Evolutionary conservation across 306 rosid species (phyloP), one percentile per base, ranked within the genome.

Genomic region (Begonia masoniana): DNA sequence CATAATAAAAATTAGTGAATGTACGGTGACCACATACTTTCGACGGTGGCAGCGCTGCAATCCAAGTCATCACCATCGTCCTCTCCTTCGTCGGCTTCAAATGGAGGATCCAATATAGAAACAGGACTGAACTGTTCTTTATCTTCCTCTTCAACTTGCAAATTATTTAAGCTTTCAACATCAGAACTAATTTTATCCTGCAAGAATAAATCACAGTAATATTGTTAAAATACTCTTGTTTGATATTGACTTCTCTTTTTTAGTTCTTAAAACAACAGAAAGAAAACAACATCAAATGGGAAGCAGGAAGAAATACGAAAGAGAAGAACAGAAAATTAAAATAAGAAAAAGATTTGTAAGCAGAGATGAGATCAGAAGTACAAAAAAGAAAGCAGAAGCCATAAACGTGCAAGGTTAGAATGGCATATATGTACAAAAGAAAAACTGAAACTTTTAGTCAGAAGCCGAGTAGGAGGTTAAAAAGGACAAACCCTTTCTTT

Each of bases 71-170:
- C 39, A 31, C 39, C 39, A 31, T 31, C 39, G 39, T 21, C 4
- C 24, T 21, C 24, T 21, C 24, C 24, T 3, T 75, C 72, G n/a
- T 91, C 80, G 62, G 81, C 87, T 50, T 81, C 84, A 24, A 87
- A 92, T 15, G 84, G 95, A 68, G 95, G 82, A 57, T 87, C 96
- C 75, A 92, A 68, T 15, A 92, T 80, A 10, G 96, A 92, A 5
- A 92, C 96, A 12, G 99, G 96, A 68, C 99, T 92, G 52, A 78
- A 77, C 41, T 87, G 99, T 60, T 92, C 96, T 57, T 92, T 92
- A 54, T 92, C 96, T 63, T 58, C 76, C 10, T 69, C 71, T 39
- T 57, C 69, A 12, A 31, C 68, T 67, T 69, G 75, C 53, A 74
- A 68, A 54, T 71, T 72, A 41, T 72, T 62, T 17, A 56, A 55